Evolutionary conservation across 2,329 filamentous ascomycete species (phyloP), one percentile per base, ranked within the genome.

Genomic region (Fusarium poae): DNA sequence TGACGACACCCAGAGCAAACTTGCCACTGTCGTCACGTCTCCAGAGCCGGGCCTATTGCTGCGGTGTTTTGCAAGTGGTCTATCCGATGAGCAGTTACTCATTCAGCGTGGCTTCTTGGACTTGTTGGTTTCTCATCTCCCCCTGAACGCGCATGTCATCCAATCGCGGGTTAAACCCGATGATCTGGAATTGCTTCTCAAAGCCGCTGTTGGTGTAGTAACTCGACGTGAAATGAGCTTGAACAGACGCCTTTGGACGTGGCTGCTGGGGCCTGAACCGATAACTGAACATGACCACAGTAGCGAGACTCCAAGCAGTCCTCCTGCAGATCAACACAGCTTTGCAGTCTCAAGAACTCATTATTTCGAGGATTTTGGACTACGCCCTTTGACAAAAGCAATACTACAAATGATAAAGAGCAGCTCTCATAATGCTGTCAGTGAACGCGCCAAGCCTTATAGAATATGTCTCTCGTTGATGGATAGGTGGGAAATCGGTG

Each of bases 401-500:
- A 83, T 98, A 13, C 82, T 97, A 18, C 86, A 88, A 46, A 92
- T 97, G 89, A 91, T 98, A 64, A 85, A 86, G 46, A 74, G 68
- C 9, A 72, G 67, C 20, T 65, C 66, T n/a, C 71, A 72, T 10
- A 74, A 71, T 39, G 77, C 66, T 44, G 72, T 73, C 16, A 81
- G 84, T 20, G 93, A 97, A 74, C 86, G 90, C 76, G 93, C 94
- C 21, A 89, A 90, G 39, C 95, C 96, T 1, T 97, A 97, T 76
- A 90, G 94, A 58, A 93, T 98, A 67, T 97, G 94, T 74, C 85
- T 98, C 4, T 97, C 97, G 18, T 83, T 99, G 53, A 98, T 99
- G 96, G 96, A 99, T 79, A 90, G 94, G 61, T 98, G 94, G 94
- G 96, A 99, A 77, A 95, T 99, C 69, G 96, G 96, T 30, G 93